A percentile compares a stretch with the other conserved stretches of the same genome.
phyloP scores from a whole-genome alignment of 805 yeast genomes.

The Teunomyces stri region DNA sequence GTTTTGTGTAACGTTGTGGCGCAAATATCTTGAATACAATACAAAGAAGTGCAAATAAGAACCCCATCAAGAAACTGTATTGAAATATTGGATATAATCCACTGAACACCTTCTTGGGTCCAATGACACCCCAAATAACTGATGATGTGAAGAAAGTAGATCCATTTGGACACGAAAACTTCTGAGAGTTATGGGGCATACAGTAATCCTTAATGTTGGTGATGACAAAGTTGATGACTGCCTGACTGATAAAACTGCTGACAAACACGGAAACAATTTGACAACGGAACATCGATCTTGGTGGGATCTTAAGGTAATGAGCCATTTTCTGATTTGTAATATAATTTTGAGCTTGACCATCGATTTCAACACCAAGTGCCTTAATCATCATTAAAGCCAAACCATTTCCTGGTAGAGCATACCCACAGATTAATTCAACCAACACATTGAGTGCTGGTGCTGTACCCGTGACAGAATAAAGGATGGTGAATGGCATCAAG shows the following conservation, averaged over 20 bases:
- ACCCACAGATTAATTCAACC: slow-evolving; percentile 37
- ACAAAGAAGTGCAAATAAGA: slow-evolving; percentile 22
- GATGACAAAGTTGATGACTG: slow-evolving; percentile 19
- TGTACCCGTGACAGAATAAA: slow-evolving; percentile 31
- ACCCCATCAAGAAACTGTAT: slow-evolving; percentile 36
- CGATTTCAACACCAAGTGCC: slow-evolving; percentile 56
- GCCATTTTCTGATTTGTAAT: slow-evolving; percentile 59
- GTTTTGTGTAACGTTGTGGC: slow-evolving; percentile 18
- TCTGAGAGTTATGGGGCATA: slow-evolving; percentile 17
- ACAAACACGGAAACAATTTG: slow-evolving; percentile 24
- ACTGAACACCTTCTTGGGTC: slow-evolving; percentile 28
- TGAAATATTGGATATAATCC: slow-evolving; percentile 33
- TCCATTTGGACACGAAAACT: slow-evolving; percentile 30
- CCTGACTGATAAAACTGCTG: slow-evolving; percentile 21
- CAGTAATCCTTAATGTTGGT: slow-evolving; percentile 19
- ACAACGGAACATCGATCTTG: slow-evolving; percentile 52
- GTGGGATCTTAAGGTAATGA: slow-evolving; percentile 64
- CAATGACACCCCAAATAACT: slow-evolving; percentile 61
- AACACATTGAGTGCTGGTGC: slow-evolving; percentile 34
- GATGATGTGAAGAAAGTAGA: slow-evolving; percentile 50
- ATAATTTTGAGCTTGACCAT: slow-evolving; percentile 55
- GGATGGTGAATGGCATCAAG: slow-evolving; percentile 29
- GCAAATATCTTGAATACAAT: slow-evolving; percentile 13
- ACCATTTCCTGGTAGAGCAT: slow-evolving; percentile 38
- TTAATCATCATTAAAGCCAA: slow-evolving; percentile 48